Percentiles rank a stretch among this genome's conserved stretches.
Conservation (phyloP, 2,329 filamentous ascomycete genomes). For the Rutstroemia sp. region DNA sequence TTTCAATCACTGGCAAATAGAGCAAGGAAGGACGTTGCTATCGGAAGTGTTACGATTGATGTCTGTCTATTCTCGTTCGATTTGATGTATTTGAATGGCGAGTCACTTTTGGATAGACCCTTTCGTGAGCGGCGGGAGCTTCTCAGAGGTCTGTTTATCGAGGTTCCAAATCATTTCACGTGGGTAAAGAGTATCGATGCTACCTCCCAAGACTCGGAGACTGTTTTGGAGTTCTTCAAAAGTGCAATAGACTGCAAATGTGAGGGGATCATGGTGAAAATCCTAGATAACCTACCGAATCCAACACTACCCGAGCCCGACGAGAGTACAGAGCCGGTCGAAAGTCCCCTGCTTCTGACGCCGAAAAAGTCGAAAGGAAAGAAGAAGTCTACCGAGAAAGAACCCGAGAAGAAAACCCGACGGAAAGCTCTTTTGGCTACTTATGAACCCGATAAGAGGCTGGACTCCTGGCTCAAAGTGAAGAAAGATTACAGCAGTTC, state of each 20-base stretch:
- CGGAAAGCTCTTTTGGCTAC: conserved; percentile 84
- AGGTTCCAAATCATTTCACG: conserved; percentile 78
- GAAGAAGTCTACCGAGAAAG: conserved; percentile 27
- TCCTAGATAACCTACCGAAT: conserved; percentile 71
- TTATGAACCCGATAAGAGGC: conserved; percentile 93
- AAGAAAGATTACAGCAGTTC: conserved; percentile 92
- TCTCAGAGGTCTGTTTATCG: conserved; percentile 74
- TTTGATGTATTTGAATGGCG: conserved; percentile 90
- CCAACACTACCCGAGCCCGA: conserved; percentile 39
- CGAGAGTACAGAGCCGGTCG: conserved; percentile 19
- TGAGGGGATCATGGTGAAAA: conserved; percentile 98
- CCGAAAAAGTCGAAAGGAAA: conserved; percentile 34
- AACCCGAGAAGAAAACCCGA: conserved; percentile 42
- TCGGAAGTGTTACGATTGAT: conserved; percentile 75
- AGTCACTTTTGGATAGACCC: conserved; percentile 70
- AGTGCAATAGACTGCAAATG: conserved; percentile 78
- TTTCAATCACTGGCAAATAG: conserved; percentile 89
- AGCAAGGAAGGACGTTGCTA: conserved; percentile 83
- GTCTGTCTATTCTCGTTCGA: conserved; percentile 96
- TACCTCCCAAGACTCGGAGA: conserved; percentile 78
- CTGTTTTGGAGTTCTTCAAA: conserved; percentile 85
- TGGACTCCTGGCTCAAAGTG: conserved; percentile 97
- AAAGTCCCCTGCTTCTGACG: conserved; percentile 9
- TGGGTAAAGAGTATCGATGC: conserved; percentile 88
- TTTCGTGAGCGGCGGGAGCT: conserved; percentile 80